A percentile compares a stretch with the other conserved stretches of the same genome.
These are phyloP conservation scores for Magnolia officinalis DNA, from an alignment of 164 flowering plant genomes.

Conservation along the genomic window DNA sequence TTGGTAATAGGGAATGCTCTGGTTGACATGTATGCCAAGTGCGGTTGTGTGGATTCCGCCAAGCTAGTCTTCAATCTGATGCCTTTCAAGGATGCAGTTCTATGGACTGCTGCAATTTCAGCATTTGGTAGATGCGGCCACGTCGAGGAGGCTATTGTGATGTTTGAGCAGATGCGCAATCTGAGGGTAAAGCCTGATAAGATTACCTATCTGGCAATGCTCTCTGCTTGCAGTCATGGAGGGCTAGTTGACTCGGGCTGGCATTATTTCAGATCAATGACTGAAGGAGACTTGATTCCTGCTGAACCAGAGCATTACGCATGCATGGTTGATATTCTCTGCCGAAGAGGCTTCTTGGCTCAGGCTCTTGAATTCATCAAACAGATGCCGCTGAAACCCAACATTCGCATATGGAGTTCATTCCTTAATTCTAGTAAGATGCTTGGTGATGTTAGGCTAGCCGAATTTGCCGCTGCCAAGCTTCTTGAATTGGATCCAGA, in stretches of 20 bases:
- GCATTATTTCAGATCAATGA: slow-evolving; percentile 19
- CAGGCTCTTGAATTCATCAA: slow-evolving; percentile 20
- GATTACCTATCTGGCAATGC: slow-evolving; percentile 20
- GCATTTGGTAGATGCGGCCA: slow-evolving; percentile 20
- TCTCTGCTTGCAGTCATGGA: slow-evolving; percentile 29
- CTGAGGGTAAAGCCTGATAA: slow-evolving; percentile 16
- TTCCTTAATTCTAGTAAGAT: slow-evolving; percentile 16
- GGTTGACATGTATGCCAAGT: slow-evolving; percentile 26
- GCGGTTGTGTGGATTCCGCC: slow-evolving; percentile 22
- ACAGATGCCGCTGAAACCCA: slow-evolving; percentile 17
- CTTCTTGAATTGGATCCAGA: slow-evolving; percentile 13
- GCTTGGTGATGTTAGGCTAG: slow-evolving; percentile 15
- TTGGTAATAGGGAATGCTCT: slow-evolving; percentile 18
- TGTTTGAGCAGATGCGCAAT: slow-evolving; percentile 24
- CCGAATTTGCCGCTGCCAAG: slow-evolving; percentile 13
- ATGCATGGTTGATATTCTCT: slow-evolving; percentile 29
- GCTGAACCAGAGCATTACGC: slow-evolving; percentile 22
- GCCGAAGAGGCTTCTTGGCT: slow-evolving; percentile 17
- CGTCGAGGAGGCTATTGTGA: slow-evolving; percentile 12
- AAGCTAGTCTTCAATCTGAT: slow-evolving; percentile 16
- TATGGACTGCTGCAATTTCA: slow-evolving; percentile 25
- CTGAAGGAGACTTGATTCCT: slow-evolving; percentile 8
- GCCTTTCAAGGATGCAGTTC: slow-evolving; percentile 15
- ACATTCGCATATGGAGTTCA: slow-evolving; percentile 19
- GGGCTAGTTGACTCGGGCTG: slow-evolving; percentile 26